Evolutionary conservation across 768 basidiomycete species (phyloP).

Genomic region (Lenzites betulinus): DNA sequence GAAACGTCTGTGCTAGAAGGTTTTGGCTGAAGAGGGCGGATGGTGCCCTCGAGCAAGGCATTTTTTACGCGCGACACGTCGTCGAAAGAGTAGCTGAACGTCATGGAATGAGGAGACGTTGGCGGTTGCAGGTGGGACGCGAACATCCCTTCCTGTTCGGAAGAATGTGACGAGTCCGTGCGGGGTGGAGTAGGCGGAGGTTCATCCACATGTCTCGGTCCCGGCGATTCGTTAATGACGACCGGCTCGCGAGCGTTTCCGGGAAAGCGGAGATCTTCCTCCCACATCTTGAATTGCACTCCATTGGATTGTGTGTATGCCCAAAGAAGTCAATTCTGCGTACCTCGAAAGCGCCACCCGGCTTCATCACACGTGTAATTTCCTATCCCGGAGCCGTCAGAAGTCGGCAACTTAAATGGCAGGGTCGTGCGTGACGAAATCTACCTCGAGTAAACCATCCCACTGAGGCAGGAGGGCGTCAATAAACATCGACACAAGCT

Average conservation of each 20-base stretch:
- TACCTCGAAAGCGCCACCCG: conserved; percentile 73
- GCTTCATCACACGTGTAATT: conserved; percentile 69
- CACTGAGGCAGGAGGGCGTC: conserved; percentile 44
- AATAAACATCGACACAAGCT: conserved; percentile 1
- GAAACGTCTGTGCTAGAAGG: not conserved
- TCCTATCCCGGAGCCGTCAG: conserved; percentile 39
- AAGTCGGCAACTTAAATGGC: conserved; percentile 2
- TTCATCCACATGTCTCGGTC: conserved; percentile 3
- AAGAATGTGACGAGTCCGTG: conserved; percentile 18
- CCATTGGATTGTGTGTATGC: not conserved
- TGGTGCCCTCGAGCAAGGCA: conserved; percentile 3
- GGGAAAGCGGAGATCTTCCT: conserved; percentile 76
- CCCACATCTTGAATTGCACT: conserved; percentile 51
- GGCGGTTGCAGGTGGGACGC: not conserved
- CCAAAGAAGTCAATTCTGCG: conserved; percentile 13
- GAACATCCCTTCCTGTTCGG: conserved; percentile 9
- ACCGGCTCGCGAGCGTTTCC: conserved; percentile 44
- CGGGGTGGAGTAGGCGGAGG: conserved; percentile 17
- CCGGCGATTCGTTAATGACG: conserved; percentile 12
- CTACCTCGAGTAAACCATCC: conserved; percentile 62
- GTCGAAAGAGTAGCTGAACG: conserved; percentile 21
- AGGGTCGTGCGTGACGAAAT: not conserved
- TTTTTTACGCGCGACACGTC: conserved; percentile 9
- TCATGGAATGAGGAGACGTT: not conserved
- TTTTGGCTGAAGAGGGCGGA: not conserved